Percentiles rank a stretch among this genome's conserved stretches.
phyloP scores from a whole-genome alignment of 2,329 filamentous ascomycete genomes.

The Penicillium verrucosum region DNA sequence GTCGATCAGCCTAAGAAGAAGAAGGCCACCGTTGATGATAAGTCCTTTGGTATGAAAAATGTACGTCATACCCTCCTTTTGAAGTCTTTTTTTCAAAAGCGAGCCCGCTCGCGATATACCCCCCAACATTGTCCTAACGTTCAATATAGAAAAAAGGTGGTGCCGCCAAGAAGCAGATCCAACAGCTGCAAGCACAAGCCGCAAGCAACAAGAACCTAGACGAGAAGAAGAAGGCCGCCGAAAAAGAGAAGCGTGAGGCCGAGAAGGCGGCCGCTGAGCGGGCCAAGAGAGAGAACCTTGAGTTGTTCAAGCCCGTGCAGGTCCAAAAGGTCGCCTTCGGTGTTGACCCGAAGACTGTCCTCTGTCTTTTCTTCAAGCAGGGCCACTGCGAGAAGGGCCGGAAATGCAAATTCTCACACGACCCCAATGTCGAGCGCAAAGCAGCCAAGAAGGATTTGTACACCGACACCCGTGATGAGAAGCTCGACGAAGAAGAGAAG shows the following conservation, averaged over 20 bases:
- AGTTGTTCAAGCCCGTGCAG: conserved; percentile 87
- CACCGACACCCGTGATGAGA: conserved; percentile 69
- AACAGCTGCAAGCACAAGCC: conserved; percentile 71
- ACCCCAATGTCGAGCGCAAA: conserved; percentile 84
- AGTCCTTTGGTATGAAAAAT: conserved; percentile 99
- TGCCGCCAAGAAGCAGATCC: conserved; percentile 84
- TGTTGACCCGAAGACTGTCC: conserved; percentile 93
- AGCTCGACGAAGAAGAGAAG: conserved; percentile 63
- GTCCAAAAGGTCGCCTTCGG: conserved; percentile 98
- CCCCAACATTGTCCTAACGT: conserved; percentile 17
- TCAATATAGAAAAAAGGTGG: conserved; percentile 75
- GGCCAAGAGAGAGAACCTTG: conserved; percentile 74
- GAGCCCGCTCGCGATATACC: not conserved
- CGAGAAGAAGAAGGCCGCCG: conserved; percentile 73
- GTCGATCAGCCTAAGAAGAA: conserved; percentile 47
- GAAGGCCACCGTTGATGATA: conserved; percentile 69
- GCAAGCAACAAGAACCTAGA: conserved; percentile 76
- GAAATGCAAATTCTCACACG: conserved; percentile 98
- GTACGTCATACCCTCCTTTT: conserved; percentile 37
- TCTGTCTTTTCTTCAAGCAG: conserved; percentile 97
- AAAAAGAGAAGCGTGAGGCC: conserved; percentile 65
- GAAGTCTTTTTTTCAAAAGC: not conserved
- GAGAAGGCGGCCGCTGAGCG: conserved; percentile 90
- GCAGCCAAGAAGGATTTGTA: conserved; percentile 90
- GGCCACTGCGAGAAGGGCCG: conserved; percentile 94